Percentiles rank a stretch among this genome's conserved stretches.
Conservation (phyloP, 1,284 basidiomycete species). For the Lignosus rhinocerotis region DNA sequence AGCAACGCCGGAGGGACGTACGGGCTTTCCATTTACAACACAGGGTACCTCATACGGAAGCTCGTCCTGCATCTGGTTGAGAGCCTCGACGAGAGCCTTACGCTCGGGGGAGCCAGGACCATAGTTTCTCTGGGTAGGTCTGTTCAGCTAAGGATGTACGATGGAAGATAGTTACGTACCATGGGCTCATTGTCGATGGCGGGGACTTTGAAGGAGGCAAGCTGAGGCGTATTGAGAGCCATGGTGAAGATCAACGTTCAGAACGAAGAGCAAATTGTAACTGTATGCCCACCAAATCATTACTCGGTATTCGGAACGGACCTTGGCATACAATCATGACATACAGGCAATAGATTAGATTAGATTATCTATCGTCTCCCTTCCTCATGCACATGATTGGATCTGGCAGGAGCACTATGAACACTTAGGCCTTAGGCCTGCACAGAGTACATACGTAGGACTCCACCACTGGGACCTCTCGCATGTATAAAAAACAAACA, state of each 20-base stretch:
- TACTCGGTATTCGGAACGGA: too few relatives aligned
- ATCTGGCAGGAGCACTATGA: too few relatives aligned
- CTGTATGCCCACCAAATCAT: too few relatives aligned
- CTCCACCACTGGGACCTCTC: too few relatives aligned
- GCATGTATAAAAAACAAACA: too few relatives aligned
- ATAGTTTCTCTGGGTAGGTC: slow-evolving; percentile 52
- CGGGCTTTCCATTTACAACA: slow-evolving; percentile 89
- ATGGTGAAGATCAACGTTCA: slow-evolving; percentile 23
- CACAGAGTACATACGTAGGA: too few relatives aligned
- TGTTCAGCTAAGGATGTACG: not conserved
- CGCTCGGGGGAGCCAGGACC: slow-evolving; percentile 82
- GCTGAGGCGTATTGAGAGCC: slow-evolving; percentile 55
- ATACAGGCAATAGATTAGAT: too few relatives aligned
- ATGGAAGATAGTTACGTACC: slow-evolving; percentile 47
- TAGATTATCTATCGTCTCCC: too few relatives aligned
- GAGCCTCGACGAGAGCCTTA: slow-evolving; percentile 69
- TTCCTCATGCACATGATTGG: too few relatives aligned
- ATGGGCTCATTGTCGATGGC: slow-evolving; percentile 89
- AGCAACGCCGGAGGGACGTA: slow-evolving; percentile 39
- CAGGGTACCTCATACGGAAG: slow-evolving; percentile 92
- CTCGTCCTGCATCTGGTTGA: slow-evolving; percentile 80
- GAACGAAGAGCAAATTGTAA: not conserved
- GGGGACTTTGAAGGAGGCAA: slow-evolving; percentile 83
- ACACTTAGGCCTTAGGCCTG: too few relatives aligned
- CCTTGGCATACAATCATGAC: too few relatives aligned